These are phyloP conservation scores for Sabuloglossum arenarium DNA, from an alignment of 495 filamentous ascomycete genomes.

Conservation along the genomic window DNA sequence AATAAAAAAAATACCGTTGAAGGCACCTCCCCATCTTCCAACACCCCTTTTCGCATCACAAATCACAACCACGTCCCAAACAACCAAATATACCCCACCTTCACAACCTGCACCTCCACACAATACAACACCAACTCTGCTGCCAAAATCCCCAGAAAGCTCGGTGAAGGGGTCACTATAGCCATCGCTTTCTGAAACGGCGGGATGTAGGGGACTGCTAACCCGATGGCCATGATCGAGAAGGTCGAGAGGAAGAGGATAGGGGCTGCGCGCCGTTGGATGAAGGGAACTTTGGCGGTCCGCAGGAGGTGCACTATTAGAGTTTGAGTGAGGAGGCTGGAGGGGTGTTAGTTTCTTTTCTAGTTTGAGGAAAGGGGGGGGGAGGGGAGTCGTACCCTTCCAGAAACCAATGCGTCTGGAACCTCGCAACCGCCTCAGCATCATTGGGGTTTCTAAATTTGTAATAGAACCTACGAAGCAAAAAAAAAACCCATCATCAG, in stretches of 20 bases:
- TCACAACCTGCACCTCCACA: constrained; percentile 1
- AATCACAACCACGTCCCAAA: constrained; percentile 1
- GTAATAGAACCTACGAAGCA: constrained; percentile 1
- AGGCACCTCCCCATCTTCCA: too few relatives aligned
- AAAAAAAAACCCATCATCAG: neutral
- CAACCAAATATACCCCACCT: constrained; percentile 1
- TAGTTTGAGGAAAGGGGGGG: neutral
- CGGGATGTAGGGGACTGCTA: constrained; percentile 3
- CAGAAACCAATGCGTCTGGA: constrained; percentile 3
- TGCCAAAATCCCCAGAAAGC: neutral
- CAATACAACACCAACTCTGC: constrained; percentile 1
- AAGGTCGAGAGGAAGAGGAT: neutral
- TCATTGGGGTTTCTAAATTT: neutral
- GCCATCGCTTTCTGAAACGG: neutral
- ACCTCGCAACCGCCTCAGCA: neutral
- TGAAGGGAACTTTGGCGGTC: neutral
- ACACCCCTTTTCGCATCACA: too few relatives aligned
- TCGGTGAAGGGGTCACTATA: neutral
- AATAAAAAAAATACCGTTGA: too few relatives aligned
- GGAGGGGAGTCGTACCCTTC: neutral
- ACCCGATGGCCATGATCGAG: neutral
- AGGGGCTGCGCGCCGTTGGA: neutral
- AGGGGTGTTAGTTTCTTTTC: neutral
- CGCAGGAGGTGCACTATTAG: constrained; percentile 3
- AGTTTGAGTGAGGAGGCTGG: constrained; percentile 2